Evolutionary conservation across 2,329 filamentous ascomycete species (phyloP).

Genomic region (Mycosphaerella sp.): DNA sequence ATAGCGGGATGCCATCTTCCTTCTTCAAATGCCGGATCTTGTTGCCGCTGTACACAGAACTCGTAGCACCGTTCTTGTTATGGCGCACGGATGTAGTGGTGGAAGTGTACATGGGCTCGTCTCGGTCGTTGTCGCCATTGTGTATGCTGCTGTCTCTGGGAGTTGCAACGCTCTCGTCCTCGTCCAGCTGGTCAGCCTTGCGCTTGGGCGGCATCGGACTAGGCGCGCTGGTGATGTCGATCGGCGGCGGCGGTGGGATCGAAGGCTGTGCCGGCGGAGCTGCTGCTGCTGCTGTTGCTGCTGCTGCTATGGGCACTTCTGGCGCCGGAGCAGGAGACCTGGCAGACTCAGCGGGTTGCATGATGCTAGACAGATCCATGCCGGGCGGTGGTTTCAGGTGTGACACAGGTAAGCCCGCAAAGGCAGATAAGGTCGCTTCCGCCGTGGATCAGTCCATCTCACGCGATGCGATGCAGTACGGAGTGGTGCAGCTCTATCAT

Average conservation of each 20-base stretch:
- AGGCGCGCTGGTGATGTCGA: background rate
- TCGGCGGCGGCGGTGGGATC: slow-evolving; percentile 9
- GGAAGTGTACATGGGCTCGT: slow-evolving; percentile 41
- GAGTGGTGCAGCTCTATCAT: background rate
- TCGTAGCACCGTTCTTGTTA: slow-evolving; percentile 60
- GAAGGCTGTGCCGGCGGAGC: slow-evolving; percentile 12
- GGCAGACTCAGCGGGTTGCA: slow-evolving; percentile 6
- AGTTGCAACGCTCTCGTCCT: slow-evolving; percentile 17
- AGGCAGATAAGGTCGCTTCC: background rate
- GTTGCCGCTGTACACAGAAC: slow-evolving; percentile 61
- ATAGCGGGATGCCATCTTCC: slow-evolving; percentile 79
- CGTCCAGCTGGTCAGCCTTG: slow-evolving; percentile 18
- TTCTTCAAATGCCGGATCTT: slow-evolving; percentile 85
- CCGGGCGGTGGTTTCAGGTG: slow-evolving; percentile 7
- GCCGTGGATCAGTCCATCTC: background rate
- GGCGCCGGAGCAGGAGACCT: slow-evolving; percentile 3
- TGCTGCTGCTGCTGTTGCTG: background rate
- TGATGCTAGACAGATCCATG: slow-evolving; percentile 10
- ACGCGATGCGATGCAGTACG: background rate
- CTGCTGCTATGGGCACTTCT: background rate
- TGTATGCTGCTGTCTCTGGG: slow-evolving; percentile 9
- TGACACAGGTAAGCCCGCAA: slow-evolving; percentile 7
- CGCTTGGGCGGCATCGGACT: slow-evolving; percentile 21
- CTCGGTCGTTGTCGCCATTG: slow-evolving; percentile 12
- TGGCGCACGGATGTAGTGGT: slow-evolving; percentile 50